Evolutionary conservation across 225 moss, liverwort and hornwort genomes (phyloP), one percentile per base, ranked within the genome.

Genomic region (Neckera pumila): DNA sequence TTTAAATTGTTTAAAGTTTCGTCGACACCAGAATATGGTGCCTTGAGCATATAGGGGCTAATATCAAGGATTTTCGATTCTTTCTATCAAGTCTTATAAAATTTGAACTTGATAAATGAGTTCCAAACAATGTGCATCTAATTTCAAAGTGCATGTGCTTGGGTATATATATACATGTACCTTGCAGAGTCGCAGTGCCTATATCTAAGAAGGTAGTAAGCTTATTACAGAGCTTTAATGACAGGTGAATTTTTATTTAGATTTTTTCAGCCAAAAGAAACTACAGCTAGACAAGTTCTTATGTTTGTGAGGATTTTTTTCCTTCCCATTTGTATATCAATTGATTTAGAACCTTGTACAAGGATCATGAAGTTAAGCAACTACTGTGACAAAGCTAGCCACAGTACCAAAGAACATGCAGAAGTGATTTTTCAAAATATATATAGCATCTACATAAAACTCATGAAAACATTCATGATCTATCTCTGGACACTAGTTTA

Each of bases 301-400:
- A 25, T 14, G 0, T 70, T 70, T 70, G 5, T 40, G 25, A 14
- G 1, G 25, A 40, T 40, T 70, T 0, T 3, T 40, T 70, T 70
- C 14, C 23, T 0, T 40, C 8, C 3, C 2, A 14, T 40, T 1
- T 0, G 0, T 12, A 67, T 2, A 25, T 70, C 14, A 25, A 14
- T 40, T 40, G 9, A 40, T 26, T 40, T 40, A 8, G 40, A 40
- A 70, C 25, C 25, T 40, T 70, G 1, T 42, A 71, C 5, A 70
- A n/a, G 8, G 25, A 25, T 70, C 3, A 25, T 40, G 3, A 25
- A 70, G n/a, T n/a, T n/a, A n/a, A n/a, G 25, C 40, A 69, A 40
- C 8, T 25, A 42, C n/a, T n/a, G 20, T 42, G 9, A 15, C 42
- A 1, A 71, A 42, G 3, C 26, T 42, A 71, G 26, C 5, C 3